Percentiles rank a stretch among this genome's conserved stretches.
Conservation (phyloP, 805 yeast genomes). For the Starmerella sp. region DNA sequence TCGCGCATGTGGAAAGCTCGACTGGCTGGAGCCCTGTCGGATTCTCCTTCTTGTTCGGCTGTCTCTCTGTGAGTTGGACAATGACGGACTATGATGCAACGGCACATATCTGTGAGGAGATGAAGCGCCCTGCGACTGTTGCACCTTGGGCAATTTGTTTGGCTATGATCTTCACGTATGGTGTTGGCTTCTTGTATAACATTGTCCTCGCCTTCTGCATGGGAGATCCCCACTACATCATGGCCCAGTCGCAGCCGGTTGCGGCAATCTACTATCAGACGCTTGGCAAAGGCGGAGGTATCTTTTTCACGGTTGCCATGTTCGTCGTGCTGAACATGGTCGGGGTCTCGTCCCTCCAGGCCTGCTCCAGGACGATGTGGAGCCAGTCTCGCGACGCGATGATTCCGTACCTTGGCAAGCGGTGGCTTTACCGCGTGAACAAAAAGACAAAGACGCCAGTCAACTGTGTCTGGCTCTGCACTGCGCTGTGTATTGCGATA, state of each 20-base stretch:
- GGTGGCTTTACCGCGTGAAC: conserved; percentile 37
- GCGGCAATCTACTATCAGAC: conserved; percentile 55
- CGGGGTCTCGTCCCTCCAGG: conserved; percentile 52
- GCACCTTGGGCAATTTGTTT: conserved; percentile 51
- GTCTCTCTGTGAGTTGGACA: conserved; percentile 35
- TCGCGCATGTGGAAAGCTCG: conserved; percentile 36
- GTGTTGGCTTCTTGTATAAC: conserved; percentile 27
- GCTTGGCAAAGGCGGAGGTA: conserved; percentile 53
- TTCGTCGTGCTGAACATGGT: conserved; percentile 53
- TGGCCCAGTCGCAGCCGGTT: conserved; percentile 39
- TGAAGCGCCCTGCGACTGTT: conserved; percentile 41
- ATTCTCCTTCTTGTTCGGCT: conserved; percentile 49
- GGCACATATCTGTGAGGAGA: conserved; percentile 64
- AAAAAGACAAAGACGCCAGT: conserved; percentile 48
- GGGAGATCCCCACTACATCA: conserved; percentile 24
- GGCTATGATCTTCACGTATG: conserved; percentile 31
- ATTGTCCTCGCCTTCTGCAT: conserved; percentile 28
- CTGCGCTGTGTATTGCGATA: conserved; percentile 39
- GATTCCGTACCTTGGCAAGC: conserved; percentile 35
- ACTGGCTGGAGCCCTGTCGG: conserved; percentile 45
- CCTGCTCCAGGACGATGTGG: conserved; percentile 61
- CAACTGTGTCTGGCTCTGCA: conserved; percentile 46
- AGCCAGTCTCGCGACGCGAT: conserved; percentile 72
- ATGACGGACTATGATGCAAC: conserved; percentile 71
- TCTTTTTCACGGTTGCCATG: conserved; percentile 49